Conservation (phyloP, 345 rosid species). For the Litchi chinensis region DNA sequence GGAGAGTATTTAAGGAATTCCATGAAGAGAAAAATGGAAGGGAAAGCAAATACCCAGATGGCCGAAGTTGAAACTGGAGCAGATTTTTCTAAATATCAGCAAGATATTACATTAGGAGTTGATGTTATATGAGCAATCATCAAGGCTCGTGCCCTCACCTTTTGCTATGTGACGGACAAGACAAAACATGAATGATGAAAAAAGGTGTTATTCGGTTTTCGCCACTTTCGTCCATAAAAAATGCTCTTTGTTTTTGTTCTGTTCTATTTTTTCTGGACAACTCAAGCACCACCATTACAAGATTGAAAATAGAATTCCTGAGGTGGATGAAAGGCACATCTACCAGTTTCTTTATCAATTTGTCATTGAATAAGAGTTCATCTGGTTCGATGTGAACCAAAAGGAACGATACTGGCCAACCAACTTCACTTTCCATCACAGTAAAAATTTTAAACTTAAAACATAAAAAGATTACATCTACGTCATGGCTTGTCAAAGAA, state of each 20-base stretch:
- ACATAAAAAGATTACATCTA: neutral
- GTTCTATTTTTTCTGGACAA: neutral
- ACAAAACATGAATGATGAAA: neutral
- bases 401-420: too few species aligned
- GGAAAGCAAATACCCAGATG: constrained; percentile 24
- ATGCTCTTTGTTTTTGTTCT: neutral
- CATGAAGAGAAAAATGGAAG: constrained; percentile 26
- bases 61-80: constrained; percentile 4
- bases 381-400: too few species aligned
- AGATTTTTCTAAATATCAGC: neutral
- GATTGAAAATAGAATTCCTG: too few species aligned
- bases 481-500: neutral
- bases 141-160: neutral
- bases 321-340: too few species aligned
- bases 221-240: neutral
- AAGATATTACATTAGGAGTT: neutral
- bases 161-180: neutral
- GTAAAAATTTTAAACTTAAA: neutral
- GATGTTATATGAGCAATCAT: neutral
- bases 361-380: too few species aligned
- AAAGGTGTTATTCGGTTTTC: neutral
- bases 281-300: too few species aligned
- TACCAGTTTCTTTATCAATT: too few species aligned
- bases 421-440: neutral
- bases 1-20: constrained; percentile 28